Conservation (phyloP, 345 rosid species). For the Eucalyptus fibrosa region DNA sequence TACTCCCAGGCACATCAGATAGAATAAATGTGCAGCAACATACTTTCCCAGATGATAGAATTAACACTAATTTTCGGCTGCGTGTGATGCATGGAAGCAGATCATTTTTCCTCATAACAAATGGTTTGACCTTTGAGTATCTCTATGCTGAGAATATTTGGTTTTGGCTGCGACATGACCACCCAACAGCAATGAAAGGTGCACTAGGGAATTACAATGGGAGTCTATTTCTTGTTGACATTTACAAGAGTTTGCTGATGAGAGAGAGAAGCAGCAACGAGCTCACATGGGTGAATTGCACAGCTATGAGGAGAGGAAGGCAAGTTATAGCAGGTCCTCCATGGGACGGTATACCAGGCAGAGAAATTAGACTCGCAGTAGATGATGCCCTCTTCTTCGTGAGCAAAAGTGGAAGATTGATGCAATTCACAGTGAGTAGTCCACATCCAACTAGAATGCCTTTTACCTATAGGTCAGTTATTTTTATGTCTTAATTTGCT, state of each 20-base stretch:
- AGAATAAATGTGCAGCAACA: conserved; percentile 6
- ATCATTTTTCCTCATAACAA: conserved; percentile 47
- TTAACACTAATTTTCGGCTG: conserved; percentile 27
- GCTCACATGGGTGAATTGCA: conserved; percentile 50
- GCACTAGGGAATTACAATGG: conserved; percentile 54
- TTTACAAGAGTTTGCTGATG: conserved; percentile 33
- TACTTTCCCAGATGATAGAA: conserved; percentile 21
- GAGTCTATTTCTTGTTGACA: conserved; percentile 46
- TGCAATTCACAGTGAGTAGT: conserved; percentile 49
- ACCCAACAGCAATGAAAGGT: conserved; percentile 45
- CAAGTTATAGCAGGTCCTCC: conserved; percentile 52
- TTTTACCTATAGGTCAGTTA: not conserved
- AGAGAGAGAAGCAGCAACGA: conserved; percentile 41
- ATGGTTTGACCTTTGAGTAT: conserved; percentile 46
- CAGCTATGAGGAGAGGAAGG: conserved; percentile 41
- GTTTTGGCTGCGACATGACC: conserved; percentile 66
- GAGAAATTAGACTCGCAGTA: conserved; percentile 25
- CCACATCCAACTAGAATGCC: not conserved
- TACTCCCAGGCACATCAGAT: conserved; percentile 7
- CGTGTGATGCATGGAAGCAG: conserved; percentile 41
- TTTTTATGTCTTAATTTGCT: not conserved
- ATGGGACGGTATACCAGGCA: conserved; percentile 49
- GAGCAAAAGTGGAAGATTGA: conserved; percentile 43
- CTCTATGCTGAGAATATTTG: conserved; percentile 42
- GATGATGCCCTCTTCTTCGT: conserved; percentile 63